Evolutionary conservation across 2,329 filamentous ascomycete genomes (phyloP).

Genomic region (Sporothrix protearum): DNA sequence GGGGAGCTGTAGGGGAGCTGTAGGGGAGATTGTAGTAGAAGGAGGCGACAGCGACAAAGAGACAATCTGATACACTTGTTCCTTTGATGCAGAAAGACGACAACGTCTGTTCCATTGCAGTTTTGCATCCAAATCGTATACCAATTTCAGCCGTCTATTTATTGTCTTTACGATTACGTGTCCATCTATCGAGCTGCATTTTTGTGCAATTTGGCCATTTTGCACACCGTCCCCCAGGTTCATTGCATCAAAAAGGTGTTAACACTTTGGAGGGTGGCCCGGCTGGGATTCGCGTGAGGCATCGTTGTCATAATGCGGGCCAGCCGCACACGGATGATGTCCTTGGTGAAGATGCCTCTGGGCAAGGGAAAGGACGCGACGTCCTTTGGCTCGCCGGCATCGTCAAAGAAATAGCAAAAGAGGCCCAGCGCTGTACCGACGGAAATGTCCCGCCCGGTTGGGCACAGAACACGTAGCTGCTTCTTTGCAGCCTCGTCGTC

Average conservation of each 20-base stretch:
- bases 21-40: neutral
- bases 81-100: neutral
- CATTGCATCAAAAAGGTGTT: conserved; percentile 81
- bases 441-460: conserved; percentile 74
- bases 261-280: conserved; percentile 83
- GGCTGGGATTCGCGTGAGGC: conserved; percentile 76
- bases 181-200: no score
- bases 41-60: neutral
- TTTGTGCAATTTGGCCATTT: neutral
- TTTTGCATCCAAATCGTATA: neutral
- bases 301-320: conserved; percentile 78
- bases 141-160: neutral
- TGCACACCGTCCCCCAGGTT: no score
- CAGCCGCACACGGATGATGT: conserved; percentile 69
- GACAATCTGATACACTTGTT: neutral
- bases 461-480: conserved; percentile 62
- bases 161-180: conserved; percentile 13
- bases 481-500: conserved; percentile 22
- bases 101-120: neutral
- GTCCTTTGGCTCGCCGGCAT: conserved; percentile 36
- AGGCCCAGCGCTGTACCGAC: conserved; percentile 74
- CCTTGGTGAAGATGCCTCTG: conserved; percentile 58
- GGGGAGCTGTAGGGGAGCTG: neutral
- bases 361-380: conserved; percentile 23
- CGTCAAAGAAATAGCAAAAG: conserved; percentile 68